These are phyloP conservation scores for Gossypium lobatum DNA, from an alignment of 441 rosid genomes.

Conservation along the genomic window DNA sequence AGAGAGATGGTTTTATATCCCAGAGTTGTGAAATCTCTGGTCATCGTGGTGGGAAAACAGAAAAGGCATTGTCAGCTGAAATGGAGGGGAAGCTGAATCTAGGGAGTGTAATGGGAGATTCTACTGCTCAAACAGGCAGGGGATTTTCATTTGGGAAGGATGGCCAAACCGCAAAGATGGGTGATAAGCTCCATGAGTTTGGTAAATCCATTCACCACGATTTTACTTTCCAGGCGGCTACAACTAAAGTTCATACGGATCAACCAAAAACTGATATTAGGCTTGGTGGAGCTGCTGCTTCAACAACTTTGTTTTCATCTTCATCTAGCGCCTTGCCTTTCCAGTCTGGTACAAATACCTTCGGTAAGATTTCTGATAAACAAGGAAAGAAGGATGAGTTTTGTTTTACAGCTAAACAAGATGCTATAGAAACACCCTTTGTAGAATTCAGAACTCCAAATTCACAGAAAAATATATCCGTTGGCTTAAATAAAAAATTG, in stretches of 20 bases:
- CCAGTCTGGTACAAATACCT: conserved; percentile 26
- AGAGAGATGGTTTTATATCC: conserved; percentile 14
- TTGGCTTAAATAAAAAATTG: conserved; percentile 43
- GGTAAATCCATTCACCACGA: conserved; percentile 22
- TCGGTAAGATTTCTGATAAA: conserved; percentile 25
- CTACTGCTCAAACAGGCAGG: conserved; percentile 27
- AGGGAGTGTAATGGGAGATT: conserved; percentile 23
- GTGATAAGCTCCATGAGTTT: conserved; percentile 16
- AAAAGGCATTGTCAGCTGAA: conserved; percentile 38
- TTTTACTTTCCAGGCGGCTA: conserved; percentile 31
- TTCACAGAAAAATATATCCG: conserved; percentile 32
- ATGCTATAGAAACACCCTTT: conserved; percentile 25
- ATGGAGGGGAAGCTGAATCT: conserved; percentile 52
- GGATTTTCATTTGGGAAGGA: conserved; percentile 23
- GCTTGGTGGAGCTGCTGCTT: conserved; percentile 16
- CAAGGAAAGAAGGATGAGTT: conserved; percentile 32
- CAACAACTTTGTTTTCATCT: conserved; percentile 24
- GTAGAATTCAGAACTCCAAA: conserved; percentile 57
- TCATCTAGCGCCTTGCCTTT: conserved; percentile 20
- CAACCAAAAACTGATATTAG: conserved; percentile 20
- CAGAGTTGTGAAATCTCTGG: conserved; percentile 18
- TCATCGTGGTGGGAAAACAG: conserved; percentile 32
- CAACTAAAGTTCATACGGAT: conserved; percentile 22
- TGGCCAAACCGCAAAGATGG: conserved; percentile 23
- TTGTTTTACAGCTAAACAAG: conserved; percentile 38